Percentiles rank a stretch among this genome's conserved stretches.
Evolutionary conservation across 148 eudicot genomes (phyloP).

Genomic region (Chenopodium quinoa): DNA sequence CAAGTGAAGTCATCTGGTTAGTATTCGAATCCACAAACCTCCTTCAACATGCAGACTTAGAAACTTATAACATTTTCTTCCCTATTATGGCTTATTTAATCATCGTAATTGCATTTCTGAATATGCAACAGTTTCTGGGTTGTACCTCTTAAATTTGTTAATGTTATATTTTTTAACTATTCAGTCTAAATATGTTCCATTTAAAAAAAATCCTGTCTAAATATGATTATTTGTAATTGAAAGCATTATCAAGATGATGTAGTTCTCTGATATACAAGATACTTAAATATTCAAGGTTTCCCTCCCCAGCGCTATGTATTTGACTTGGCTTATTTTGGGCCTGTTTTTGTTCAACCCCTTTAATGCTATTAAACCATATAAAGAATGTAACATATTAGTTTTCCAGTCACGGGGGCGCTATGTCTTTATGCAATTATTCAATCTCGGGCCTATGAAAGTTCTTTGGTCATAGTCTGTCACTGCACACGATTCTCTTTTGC

Average conservation of each 20-base stretch:
- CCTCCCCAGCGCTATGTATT: not conserved
- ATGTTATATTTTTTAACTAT: not conserved
- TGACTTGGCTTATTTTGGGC: not conserved
- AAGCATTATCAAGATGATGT: too few species aligned
- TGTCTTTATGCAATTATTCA: not conserved
- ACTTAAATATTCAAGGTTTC: not conserved
- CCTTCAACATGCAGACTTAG: not conserved
- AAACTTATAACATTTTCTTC: not conserved
- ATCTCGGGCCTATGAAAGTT: not conserved
- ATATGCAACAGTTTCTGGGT: not conserved
- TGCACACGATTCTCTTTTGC: not conserved
- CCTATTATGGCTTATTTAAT: not conserved
- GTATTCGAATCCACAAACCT: not conserved
- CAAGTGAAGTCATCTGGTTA: constrained; percentile 14
- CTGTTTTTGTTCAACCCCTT: not conserved
- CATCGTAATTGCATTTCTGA: not conserved
- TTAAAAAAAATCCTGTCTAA: too few species aligned
- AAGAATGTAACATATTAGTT: not conserved
- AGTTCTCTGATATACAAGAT: not conserved
- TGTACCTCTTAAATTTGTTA: not conserved
- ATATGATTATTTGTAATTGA: too few species aligned
- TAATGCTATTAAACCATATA: not conserved
- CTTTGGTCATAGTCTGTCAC: not conserved
- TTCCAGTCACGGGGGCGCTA: not conserved
- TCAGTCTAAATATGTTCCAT: not conserved